These are phyloP conservation scores for Zygnema circumcarinatum DNA, from an alignment of 139 green algal genomes.

Conservation along the genomic window DNA sequence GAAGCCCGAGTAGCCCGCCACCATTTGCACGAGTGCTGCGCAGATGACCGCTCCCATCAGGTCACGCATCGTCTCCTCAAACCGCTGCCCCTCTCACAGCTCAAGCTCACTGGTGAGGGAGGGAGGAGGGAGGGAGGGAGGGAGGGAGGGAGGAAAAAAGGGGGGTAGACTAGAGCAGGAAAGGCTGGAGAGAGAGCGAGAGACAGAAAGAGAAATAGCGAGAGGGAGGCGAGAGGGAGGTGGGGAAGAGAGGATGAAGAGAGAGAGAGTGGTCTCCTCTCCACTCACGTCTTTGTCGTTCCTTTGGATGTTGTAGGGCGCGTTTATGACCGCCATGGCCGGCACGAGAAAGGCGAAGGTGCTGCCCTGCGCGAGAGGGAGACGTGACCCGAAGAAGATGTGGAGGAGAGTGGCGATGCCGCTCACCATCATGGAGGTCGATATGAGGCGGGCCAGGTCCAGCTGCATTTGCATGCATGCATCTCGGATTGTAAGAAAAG, in stretches of 20 bases:
- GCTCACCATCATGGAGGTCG: not conserved
- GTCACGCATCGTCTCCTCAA: not conserved
- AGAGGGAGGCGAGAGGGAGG: not conserved
- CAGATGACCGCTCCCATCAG: not conserved
- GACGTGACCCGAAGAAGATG: conserved; percentile 45
- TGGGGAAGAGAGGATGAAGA: not conserved
- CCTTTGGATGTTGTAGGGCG: not conserved
- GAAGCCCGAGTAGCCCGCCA: conserved; percentile 14
- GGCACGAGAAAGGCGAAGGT: conserved; percentile 38
- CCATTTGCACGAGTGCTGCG: not conserved
- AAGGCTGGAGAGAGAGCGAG: not conserved
- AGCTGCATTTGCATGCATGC: no score
- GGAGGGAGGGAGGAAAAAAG: not conserved
- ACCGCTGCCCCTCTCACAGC: not conserved
- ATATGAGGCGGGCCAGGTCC: not conserved
- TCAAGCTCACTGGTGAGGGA: not conserved
- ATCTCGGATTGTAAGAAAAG: no score
- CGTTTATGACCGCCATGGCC: conserved; percentile 38
- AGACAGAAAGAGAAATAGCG: not conserved
- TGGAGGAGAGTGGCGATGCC: conserved; percentile 20
- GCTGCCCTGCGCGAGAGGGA: conserved; percentile 32
- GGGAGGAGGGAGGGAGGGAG: not conserved
- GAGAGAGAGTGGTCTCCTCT: not conserved
- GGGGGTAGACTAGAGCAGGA: not conserved
- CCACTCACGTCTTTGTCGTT: not conserved